Conservation (phyloP, 805 yeast genomes). For the Wickerhamiella parazyma region DNA sequence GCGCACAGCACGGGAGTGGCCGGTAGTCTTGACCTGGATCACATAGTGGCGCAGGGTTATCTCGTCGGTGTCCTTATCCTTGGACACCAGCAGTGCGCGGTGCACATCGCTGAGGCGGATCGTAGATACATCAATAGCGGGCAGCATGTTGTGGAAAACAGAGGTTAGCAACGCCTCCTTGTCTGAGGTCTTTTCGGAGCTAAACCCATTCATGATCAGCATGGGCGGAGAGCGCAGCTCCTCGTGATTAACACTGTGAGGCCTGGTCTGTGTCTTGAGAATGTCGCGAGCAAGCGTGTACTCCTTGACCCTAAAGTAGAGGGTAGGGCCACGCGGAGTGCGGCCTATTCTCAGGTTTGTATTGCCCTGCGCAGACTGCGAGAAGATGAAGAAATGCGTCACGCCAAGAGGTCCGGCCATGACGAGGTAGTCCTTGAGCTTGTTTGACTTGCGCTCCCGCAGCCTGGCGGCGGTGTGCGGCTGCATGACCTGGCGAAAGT, state of each 20-base stretch:
- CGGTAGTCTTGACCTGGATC: conserved; percentile 70
- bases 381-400: conserved; percentile 72
- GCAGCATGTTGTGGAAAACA: conserved; percentile 89
- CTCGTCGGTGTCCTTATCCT: conserved; percentile 51
- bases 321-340: conserved; percentile 89
- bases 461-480: conserved; percentile 91
- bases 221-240: conserved; percentile 67
- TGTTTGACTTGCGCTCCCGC: conserved; percentile 75
- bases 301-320: conserved; percentile 62
- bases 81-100: conserved; percentile 73
- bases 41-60: conserved; percentile 83
- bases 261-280: conserved; percentile 50
- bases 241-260: conserved; percentile 53
- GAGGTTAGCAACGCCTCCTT: conserved; percentile 77
- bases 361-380: conserved; percentile 59
- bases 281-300: conserved; percentile 80
- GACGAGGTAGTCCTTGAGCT: conserved; percentile 84
- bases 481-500: conserved; percentile 81
- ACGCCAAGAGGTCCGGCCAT: conserved; percentile 97
- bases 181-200: conserved; percentile 44
- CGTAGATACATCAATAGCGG: conserved; percentile 77
- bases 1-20: conserved; percentile 55
- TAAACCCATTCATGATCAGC: conserved; percentile 84
- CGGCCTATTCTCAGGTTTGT: conserved; percentile 72
- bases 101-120: conserved; percentile 63